Base-by-base conservation (phyloP, 2,329 filamentous ascomycete genomes). In the Diaporthe capsici region DNA sequence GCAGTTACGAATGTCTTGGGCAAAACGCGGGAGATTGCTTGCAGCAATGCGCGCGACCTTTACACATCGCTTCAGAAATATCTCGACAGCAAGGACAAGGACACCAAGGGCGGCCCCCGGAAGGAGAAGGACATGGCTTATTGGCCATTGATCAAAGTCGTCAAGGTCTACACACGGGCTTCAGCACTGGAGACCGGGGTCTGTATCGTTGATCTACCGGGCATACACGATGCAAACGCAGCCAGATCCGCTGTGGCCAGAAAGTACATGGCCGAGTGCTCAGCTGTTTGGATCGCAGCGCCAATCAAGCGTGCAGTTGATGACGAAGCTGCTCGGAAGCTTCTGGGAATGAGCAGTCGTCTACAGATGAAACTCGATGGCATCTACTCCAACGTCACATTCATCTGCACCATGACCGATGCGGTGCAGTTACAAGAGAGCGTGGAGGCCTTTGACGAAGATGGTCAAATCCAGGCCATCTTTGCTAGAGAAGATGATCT, bases 371-470 rank as follows among this genome's bases (percentile, higher is more conserved):
- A 91, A 73, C 89, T 90, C 78, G 91, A 93, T 75, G 88, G 89
- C 2, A 86, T 84, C 0, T 90, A 90, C 71, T 86, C 83, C 10
- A 85, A 83, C 3, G 84, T 92, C 3, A 91, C 89, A 0, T 93
- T 93, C 76, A 89, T 93, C 15, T 92, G 90, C 80, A 88, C 86
- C n/a, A 93, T 92, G 79, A 90, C 89, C 0, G 92, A 31, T 31
- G 31, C 31, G 31, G 31, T 31, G 31, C 31, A 31, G 31, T 31
- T 31, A 31, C 31, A 31, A 1, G 60, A 63, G 13, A 6, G 55
- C 1, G 25, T 67, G 12, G 75, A 76, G 10, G 28, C 72, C 1
- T 73, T 74, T 25, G 75, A 76, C 31, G 22, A 39, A 10, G 68
- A 76, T 37, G 58, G 67, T 5, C 68, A 55, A 7, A 73, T 76